Percentiles rank a stretch among this genome's conserved stretches.
These are phyloP conservation scores for Coniochaeta hoffmannii DNA, from an alignment of 2,329 filamentous ascomycete species.

Conservation along the genomic window DNA sequence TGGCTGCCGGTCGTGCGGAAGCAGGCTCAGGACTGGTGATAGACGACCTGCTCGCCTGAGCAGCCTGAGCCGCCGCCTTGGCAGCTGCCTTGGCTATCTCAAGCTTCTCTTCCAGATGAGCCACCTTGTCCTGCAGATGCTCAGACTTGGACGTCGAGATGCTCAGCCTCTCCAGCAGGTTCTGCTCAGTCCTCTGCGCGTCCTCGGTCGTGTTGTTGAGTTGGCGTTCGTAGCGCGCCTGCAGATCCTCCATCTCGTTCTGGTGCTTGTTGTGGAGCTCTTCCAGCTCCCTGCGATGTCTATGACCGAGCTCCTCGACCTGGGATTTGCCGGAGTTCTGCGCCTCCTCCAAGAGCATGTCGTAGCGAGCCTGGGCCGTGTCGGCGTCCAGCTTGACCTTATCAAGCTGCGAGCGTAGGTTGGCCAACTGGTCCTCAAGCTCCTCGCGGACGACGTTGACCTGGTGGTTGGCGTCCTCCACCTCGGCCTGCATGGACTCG, in stretches of 20 bases:
- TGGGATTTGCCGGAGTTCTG: constrained; percentile 58
- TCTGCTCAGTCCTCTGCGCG: constrained; percentile 69
- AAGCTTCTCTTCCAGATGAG: constrained; percentile 82
- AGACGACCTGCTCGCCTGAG: constrained; percentile 40
- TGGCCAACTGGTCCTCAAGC: constrained; percentile 70
- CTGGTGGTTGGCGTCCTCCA: constrained; percentile 78
- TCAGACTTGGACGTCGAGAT: constrained; percentile 79
- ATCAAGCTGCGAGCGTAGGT: constrained; percentile 68
- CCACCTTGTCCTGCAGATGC: constrained; percentile 77
- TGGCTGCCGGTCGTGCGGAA: constrained; percentile 24
- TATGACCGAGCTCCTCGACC: constrained; percentile 42
- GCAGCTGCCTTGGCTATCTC: constrained; percentile 85
- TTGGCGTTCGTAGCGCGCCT: constrained; percentile 66
- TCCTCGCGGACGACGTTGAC: constrained; percentile 77
- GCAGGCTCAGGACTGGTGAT: constrained; percentile 21
- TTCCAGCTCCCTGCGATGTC: constrained; percentile 49
- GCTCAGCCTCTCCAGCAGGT: constrained; percentile 72
- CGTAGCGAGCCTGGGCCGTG: constrained; percentile 70
- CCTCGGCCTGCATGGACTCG: constrained; percentile 69
- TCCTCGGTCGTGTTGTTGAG: constrained; percentile 72
- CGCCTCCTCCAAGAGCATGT: constrained; percentile 78
- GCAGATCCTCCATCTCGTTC: constrained; percentile 65
- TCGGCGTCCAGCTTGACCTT: constrained; percentile 72
- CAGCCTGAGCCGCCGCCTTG: constrained; percentile 71
- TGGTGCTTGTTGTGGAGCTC: constrained; percentile 52